Conservation (phyloP, 805 yeast species). For the Vanderwaltozyma verrucispora region DNA sequence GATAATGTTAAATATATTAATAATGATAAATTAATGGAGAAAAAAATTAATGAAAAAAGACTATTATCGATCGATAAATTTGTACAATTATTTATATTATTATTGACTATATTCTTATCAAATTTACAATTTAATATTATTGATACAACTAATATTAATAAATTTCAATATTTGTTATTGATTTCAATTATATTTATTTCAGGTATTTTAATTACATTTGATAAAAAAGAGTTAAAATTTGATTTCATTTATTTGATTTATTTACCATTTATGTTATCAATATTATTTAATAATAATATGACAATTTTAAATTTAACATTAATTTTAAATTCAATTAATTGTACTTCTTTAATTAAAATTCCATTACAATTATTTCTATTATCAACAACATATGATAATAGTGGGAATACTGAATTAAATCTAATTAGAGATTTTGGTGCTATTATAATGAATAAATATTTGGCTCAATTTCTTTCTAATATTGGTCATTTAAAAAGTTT, state of each 20-base stretch:
- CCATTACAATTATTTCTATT: constrained; percentile 19
- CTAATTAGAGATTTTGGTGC: constrained; percentile 9
- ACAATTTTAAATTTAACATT: constrained; percentile 23
- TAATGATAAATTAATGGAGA: too few species aligned
- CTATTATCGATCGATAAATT: neutral
- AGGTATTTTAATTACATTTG: neutral
- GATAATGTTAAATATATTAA: too few species aligned
- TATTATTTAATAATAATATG: constrained; percentile 18
- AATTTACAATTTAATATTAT: neutral
- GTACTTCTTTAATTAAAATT: constrained; percentile 11
- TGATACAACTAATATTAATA: too few species aligned
- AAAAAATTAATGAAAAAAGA: too few species aligned
- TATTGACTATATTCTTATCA: neutral
- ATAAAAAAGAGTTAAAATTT: constrained; percentile 14
- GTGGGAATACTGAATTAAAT: constrained; percentile 5
- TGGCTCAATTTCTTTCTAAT: constrained; percentile 19
- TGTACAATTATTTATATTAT: neutral
- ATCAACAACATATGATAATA: constrained; percentile 13
- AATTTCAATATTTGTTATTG: neutral
- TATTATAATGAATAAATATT: constrained; percentile 16
- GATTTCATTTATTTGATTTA: constrained; percentile 28
- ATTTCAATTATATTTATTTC: neutral
- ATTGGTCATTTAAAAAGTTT: constrained; percentile 30
- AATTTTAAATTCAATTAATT: constrained; percentile 23
- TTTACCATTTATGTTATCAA: constrained; percentile 26